Percentiles rank a stretch among this genome's conserved stretches.
phyloP scores from a whole-genome alignment of 352 stramenopile species.

The Globisporangium lucens region DNA sequence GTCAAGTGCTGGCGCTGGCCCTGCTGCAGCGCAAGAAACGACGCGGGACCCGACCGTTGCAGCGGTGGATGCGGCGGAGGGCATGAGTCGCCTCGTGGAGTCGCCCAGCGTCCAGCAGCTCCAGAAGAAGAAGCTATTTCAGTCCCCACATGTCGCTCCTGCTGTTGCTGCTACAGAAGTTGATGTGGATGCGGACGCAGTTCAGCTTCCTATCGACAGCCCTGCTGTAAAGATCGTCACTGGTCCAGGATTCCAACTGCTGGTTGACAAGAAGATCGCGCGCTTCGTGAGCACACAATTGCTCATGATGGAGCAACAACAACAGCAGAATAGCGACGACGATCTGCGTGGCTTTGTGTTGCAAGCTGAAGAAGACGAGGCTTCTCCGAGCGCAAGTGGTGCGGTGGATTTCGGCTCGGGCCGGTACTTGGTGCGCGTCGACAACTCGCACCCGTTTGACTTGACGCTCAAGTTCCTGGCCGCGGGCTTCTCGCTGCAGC shows the following conservation, averaged over 20 bases:
- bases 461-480: not conserved
- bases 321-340: not conserved
- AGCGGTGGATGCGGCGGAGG: slow-evolving; percentile 8
- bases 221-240: not conserved
- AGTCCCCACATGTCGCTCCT: not conserved
- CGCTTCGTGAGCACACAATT: slow-evolving; percentile 1
- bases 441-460: not conserved
- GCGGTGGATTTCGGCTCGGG: not conserved
- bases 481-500: slow-evolving; percentile 6
- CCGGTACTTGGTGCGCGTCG: slow-evolving; percentile 11
- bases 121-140: not conserved
- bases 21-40: not conserved
- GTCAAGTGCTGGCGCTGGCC: not conserved
- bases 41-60: not conserved
- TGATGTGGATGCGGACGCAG: not conserved
- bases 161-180: not conserved
- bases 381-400: not conserved
- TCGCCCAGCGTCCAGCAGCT: not conserved
- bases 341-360: not conserved
- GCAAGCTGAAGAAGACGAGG: not conserved
- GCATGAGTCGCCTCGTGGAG: slow-evolving; percentile 15
- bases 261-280: slow-evolving; percentile 7
- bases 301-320: not conserved
- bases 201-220: not conserved
- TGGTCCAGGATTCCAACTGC: not conserved